Conservation (phyloP, 129 eudicot genomes). For the Helianthus tuberosus region DNA sequence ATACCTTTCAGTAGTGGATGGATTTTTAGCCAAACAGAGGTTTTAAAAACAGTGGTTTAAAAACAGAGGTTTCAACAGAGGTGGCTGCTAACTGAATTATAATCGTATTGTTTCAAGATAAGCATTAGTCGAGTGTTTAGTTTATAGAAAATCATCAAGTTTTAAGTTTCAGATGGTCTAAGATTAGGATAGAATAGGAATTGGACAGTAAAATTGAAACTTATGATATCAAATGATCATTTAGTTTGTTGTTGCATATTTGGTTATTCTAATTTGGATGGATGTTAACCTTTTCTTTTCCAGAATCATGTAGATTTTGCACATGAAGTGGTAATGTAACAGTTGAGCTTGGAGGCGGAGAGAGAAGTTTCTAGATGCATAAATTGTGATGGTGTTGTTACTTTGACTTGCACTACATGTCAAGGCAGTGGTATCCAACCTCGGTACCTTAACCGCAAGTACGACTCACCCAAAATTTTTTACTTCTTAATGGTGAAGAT, state of each 20-base stretch:
- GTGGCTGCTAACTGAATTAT: too few species aligned
- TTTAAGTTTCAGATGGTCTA: too few species aligned
- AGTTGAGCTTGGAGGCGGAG: slow-evolving; percentile 91
- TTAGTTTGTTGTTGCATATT: background rate
- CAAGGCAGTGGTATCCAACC: slow-evolving; percentile 98
- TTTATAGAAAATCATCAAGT: background rate
- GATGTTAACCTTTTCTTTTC: slow-evolving; percentile 14
- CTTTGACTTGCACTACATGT: slow-evolving; percentile 95
- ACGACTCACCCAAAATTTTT: background rate
- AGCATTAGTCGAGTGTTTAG: background rate
- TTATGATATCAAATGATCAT: background rate
- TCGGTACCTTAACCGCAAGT: slow-evolving; percentile 97
- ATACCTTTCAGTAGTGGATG: too few species aligned
- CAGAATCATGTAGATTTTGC: slow-evolving; percentile 95
- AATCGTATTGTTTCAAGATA: background rate
- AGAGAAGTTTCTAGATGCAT: slow-evolving; percentile 94
- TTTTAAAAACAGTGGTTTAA: too few species aligned
- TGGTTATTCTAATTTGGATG: slow-evolving; percentile 16
- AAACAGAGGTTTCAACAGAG: too few species aligned
- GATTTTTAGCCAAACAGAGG: too few species aligned
- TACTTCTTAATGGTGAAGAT: slow-evolving; percentile 9
- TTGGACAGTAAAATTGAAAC: background rate
- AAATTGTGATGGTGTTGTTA: slow-evolving; percentile 88
- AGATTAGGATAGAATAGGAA: background rate
- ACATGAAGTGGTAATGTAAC: slow-evolving; percentile 71